A percentile compares a stretch with the other conserved stretches of the same genome.
phyloP scores from a whole-genome alignment of 116 monocot species.

The Trichopus zeylanicus region DNA sequence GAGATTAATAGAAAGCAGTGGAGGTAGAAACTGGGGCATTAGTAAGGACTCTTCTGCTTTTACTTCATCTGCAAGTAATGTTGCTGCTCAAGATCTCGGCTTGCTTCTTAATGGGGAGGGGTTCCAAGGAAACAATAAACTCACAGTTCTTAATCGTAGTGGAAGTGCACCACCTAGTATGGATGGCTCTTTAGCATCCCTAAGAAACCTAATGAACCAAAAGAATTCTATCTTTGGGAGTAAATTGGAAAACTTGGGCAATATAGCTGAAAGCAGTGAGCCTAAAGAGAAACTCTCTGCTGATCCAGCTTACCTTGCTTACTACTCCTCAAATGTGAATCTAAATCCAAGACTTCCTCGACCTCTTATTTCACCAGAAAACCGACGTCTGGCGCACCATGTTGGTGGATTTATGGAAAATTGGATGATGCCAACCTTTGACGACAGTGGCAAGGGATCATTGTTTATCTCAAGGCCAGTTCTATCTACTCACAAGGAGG shows the following conservation, averaged over 20 bases:
- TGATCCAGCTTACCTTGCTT: constrained; percentile 68
- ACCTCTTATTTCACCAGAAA: constrained; percentile 61
- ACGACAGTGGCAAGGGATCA: constrained; percentile 36
- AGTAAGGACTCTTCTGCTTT: constrained; percentile 24
- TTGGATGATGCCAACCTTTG: constrained; percentile 37
- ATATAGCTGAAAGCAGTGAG: constrained; percentile 23
- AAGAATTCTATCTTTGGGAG: constrained; percentile 19
- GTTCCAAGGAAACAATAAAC: constrained; percentile 21
- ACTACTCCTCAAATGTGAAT: constrained; percentile 77
- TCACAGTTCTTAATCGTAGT: constrained; percentile 55
- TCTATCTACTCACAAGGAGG: constrained; percentile 73
- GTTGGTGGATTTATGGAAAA: constrained; percentile 30
- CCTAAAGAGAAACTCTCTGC: constrained; percentile 67
- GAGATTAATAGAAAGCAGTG: constrained; percentile 36
- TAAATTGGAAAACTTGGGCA: constrained; percentile 30
- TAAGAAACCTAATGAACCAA: constrained; percentile 24
- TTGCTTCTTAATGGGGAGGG: constrained; percentile 32
- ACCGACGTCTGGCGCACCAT: constrained; percentile 38
- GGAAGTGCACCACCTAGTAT: constrained; percentile 95
- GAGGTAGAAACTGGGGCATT: constrained; percentile 38
- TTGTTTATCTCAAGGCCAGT: constrained; percentile 27
- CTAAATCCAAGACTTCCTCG: constrained; percentile 93
- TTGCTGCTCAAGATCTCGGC: constrained; percentile 38
- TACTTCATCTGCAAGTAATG: constrained; percentile 24
- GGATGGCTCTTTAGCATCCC: constrained; percentile 67